A percentile compares a stretch with the other conserved stretches of the same genome.
phyloP scores from a whole-genome alignment of 2,329 filamentous ascomycete species.

The Aspergillus sp. region DNA sequence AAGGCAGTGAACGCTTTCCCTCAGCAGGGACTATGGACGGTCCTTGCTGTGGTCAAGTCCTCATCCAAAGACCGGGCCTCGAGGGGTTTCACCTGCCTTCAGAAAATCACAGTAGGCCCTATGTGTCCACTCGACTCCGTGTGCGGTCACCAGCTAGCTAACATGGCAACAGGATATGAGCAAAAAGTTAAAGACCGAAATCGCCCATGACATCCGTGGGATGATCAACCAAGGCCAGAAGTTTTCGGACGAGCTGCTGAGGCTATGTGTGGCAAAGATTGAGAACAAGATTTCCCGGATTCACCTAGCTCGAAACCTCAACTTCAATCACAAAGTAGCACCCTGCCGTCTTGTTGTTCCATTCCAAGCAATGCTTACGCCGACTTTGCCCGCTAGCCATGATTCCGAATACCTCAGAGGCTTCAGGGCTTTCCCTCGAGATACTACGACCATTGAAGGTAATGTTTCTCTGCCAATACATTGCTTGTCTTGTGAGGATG shows the following conservation, averaged over 20 bases:
- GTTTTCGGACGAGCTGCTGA: constrained; percentile 78
- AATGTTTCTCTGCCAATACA: constrained; percentile 16
- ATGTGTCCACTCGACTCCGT: neutral
- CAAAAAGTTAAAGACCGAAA: constrained; percentile 52
- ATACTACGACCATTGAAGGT: constrained; percentile 78
- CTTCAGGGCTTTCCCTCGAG: constrained; percentile 85
- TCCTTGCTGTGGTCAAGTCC: constrained; percentile 85
- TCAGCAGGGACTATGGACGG: constrained; percentile 87
- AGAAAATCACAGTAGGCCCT: constrained; percentile 44
- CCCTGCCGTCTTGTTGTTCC: constrained; percentile 88
- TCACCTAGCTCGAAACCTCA: constrained; percentile 76
- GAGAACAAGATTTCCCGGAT: constrained; percentile 71
- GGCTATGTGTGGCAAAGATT: constrained; percentile 80
- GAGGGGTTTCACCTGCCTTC: constrained; percentile 53
- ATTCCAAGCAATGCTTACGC: constrained; percentile 80
- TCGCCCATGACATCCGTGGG: constrained; percentile 64
- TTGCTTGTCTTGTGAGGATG: neutral
- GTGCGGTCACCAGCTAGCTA: constrained; percentile 24
- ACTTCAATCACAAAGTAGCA: constrained; percentile 81
- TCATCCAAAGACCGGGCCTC: constrained; percentile 70
- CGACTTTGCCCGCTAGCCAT: constrained; percentile 73
- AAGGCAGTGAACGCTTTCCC: constrained; percentile 88
- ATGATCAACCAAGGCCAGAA: constrained; percentile 80
- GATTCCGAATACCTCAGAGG: constrained; percentile 69
- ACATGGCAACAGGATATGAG: constrained; percentile 49